Percentiles rank a stretch among this genome's conserved stretches.
phyloP scores from a whole-genome alignment of 805 yeast genomes.

The Saccharomycopsis babjevae region DNA sequence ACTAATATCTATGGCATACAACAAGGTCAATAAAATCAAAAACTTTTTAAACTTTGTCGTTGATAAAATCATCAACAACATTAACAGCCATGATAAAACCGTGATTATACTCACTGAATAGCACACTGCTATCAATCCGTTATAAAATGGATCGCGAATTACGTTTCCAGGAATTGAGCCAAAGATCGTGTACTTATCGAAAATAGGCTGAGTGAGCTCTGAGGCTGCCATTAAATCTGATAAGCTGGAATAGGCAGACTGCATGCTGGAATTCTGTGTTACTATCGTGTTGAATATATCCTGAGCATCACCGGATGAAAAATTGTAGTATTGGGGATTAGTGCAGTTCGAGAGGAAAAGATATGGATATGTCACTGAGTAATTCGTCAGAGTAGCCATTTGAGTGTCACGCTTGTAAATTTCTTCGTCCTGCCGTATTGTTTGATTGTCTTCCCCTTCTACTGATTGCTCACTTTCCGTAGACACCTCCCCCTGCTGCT shows the following conservation, averaged over 20 bases:
- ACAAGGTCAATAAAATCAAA: constrained; percentile 9
- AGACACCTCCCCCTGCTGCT: background rate
- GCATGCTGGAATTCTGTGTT: background rate
- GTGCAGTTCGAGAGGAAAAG: background rate
- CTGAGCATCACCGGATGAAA: background rate
- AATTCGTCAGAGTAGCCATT: background rate
- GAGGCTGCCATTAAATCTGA: background rate
- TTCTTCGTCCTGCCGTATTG: background rate
- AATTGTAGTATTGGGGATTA: background rate
- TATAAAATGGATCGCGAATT: constrained; percentile 19
- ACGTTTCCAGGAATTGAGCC: background rate
- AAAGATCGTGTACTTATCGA: background rate
- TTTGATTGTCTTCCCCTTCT: background rate
- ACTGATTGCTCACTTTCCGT: background rate
- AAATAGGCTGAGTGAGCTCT: background rate
- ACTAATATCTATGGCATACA: constrained; percentile 10
- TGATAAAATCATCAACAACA: constrained; percentile 11
- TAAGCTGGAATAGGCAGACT: background rate
- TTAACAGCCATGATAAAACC: constrained; percentile 15
- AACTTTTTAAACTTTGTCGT: constrained; percentile 3
- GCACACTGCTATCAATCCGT: constrained; percentile 20
- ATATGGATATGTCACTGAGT: background rate
- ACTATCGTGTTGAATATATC: background rate
- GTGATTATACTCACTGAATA: constrained; percentile 13
- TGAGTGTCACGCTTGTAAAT: background rate